Conservation (phyloP, 768 basidiomycete genomes). For the Russula olivacea region DNA sequence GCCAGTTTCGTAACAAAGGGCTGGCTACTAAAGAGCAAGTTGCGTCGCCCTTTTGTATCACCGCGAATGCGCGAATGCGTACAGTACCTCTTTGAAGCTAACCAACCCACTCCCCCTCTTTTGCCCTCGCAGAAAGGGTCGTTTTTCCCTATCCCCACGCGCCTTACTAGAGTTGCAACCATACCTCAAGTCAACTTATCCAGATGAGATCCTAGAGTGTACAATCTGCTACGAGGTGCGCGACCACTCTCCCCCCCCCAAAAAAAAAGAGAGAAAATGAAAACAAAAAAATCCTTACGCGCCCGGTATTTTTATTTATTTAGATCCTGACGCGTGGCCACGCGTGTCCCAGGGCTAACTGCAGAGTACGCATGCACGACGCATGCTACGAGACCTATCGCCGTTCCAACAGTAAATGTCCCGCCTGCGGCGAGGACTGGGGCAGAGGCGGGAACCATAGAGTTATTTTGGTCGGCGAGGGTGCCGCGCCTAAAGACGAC, state of each 20-base stretch:
- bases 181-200: conserved; percentile 69
- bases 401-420: conserved; percentile 43
- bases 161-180: conserved; percentile 64
- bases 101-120: background rate
- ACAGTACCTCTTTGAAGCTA: background rate
- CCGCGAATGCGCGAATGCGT: too few species aligned
- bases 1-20: conserved; percentile 79
- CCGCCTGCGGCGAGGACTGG: conserved; percentile 57
- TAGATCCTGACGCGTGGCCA: conserved; percentile 67
- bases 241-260: background rate
- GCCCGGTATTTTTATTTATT: background rate
- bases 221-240: conserved; percentile 65
- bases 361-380: conserved; percentile 56
- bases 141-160: conserved; percentile 72
- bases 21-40: conserved; percentile 74
- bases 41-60: conserved; percentile 33
- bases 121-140: conserved; percentile 38
- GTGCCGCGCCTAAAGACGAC: conserved; percentile 24
- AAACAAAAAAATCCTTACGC: background rate
- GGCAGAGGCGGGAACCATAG: conserved; percentile 41
- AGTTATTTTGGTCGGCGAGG: conserved; percentile 61
- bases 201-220: conserved; percentile 67
- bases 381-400: conserved; percentile 57
- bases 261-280: too few species aligned
- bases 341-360: conserved; percentile 54